Conservation (phyloP, 192 early-diverging fungal genomes). For the Rhizoclosmatium globosum region DNA sequence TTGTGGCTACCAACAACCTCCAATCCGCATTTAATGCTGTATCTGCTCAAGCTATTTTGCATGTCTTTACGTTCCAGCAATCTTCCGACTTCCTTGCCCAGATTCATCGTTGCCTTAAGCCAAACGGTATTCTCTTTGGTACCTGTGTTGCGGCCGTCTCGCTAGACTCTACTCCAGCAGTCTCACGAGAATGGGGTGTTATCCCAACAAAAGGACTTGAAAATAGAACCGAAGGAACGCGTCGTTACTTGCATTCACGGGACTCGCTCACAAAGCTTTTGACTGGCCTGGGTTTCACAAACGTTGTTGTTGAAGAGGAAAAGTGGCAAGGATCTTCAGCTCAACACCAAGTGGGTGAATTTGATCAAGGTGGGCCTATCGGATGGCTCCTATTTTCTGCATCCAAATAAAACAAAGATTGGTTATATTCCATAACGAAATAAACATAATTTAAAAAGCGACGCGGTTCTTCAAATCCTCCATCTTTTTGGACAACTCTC, state of each 20-base stretch:
- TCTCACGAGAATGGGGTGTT: not conserved
- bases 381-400: conserved; percentile 8
- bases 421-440: not conserved
- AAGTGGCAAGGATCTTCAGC: not conserved
- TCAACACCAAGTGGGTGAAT: not conserved
- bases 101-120: not conserved
- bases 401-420: not conserved
- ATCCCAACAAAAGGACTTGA: conserved; percentile 20
- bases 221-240: not conserved
- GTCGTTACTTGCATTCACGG: not conserved
- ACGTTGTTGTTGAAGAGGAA: conserved; percentile 9
- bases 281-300: not conserved
- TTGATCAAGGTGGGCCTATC: not conserved
- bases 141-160: not conserved
- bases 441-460: conserved; percentile 49
- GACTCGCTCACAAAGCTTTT: not conserved
- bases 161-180: not conserved
- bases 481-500: conserved; percentile 91
- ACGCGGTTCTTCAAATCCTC: conserved; percentile 79
- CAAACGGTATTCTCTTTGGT: conserved; percentile 10
- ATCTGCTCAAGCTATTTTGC: conserved; percentile 23
- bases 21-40: conserved; percentile 5
- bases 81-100: not conserved
- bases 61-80: conserved; percentile 6
- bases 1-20: not conserved